Evolutionary conservation across 352 stramenopile species (phyloP).

Genomic region (Lagenidium giganteum): DNA sequence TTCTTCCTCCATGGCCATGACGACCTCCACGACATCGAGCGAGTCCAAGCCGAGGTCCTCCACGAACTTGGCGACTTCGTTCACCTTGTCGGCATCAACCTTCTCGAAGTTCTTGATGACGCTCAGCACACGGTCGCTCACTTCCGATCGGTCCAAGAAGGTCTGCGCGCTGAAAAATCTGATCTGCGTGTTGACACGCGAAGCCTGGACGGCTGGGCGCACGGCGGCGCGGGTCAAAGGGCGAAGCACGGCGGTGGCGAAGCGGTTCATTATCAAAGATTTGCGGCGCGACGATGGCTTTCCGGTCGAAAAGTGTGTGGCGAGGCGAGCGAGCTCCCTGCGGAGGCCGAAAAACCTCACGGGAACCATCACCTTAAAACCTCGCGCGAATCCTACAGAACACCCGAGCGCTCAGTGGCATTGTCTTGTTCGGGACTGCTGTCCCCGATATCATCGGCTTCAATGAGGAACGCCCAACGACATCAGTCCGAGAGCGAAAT

Average conservation of each 20-base stretch:
- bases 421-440: too few species aligned
- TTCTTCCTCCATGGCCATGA: constrained; percentile 99
- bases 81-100: constrained; percentile 93
- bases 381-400: too few species aligned
- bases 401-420: too few species aligned
- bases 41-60: constrained; percentile 99
- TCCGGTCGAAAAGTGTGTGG: constrained; percentile 2
- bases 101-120: constrained; percentile 99
- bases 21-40: constrained; percentile 94
- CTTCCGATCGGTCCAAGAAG: constrained; percentile 89
- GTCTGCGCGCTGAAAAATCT: constrained; percentile 85
- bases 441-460: too few species aligned
- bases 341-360: constrained; percentile 6
- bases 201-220: constrained; percentile 33
- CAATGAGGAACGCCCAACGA: too few species aligned
- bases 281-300: neutral
- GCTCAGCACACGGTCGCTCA: constrained; percentile 95
- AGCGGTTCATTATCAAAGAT: constrained; percentile 67
- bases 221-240: constrained; percentile 53
- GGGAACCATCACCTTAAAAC: too few species aligned
- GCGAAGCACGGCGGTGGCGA: constrained; percentile 62
- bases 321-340: neutral
- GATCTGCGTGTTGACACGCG: constrained; percentile 15
- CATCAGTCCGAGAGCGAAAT: too few species aligned
- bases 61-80: constrained; percentile 92